Percentiles rank a stretch among this genome's conserved stretches.
phyloP scores from a whole-genome alignment of 192 early-diverging fungal species.

The Ambispora gerdemannii region DNA sequence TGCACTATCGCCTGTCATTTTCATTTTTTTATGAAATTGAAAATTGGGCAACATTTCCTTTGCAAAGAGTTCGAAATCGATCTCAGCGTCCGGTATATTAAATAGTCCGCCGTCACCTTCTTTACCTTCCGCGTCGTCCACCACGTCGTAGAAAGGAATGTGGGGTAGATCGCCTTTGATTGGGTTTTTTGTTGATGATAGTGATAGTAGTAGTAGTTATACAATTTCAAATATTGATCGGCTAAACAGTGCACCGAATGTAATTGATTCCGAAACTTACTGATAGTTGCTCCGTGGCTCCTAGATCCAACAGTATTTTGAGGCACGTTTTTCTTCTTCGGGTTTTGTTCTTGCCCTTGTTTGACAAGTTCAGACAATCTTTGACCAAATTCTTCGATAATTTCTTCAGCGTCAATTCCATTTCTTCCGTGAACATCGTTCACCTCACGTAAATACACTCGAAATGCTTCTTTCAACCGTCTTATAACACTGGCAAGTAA shows the following conservation, averaged over 20 bases:
- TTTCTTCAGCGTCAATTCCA: conserved; percentile 2
- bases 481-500: not conserved
- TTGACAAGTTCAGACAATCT: not conserved
- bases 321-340: not conserved
- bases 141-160: conserved; percentile 32
- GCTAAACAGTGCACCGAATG: conserved; percentile 2
- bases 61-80: conserved; percentile 29
- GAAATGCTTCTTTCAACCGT: conserved; percentile 13
- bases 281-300: not conserved
- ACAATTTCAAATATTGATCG: not conserved
- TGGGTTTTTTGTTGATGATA: no score
- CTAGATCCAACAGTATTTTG: not conserved
- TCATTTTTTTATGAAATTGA: conserved; percentile 30
- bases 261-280: not conserved
- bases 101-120: conserved; percentile 26
- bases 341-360: not conserved
- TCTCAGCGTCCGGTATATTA: conserved; percentile 21
- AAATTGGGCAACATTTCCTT: conserved; percentile 35
- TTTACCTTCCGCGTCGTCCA: conserved; percentile 26
- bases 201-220: not conserved
- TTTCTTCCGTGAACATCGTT: not conserved
- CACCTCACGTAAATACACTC: not conserved
- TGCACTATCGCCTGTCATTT: conserved; percentile 11
- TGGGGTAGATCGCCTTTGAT: conserved; percentile 14
- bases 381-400: not conserved